Evolutionary conservation across 1,284 basidiomycete species (phyloP).

Genomic region (Neolentinus lepideus): DNA sequence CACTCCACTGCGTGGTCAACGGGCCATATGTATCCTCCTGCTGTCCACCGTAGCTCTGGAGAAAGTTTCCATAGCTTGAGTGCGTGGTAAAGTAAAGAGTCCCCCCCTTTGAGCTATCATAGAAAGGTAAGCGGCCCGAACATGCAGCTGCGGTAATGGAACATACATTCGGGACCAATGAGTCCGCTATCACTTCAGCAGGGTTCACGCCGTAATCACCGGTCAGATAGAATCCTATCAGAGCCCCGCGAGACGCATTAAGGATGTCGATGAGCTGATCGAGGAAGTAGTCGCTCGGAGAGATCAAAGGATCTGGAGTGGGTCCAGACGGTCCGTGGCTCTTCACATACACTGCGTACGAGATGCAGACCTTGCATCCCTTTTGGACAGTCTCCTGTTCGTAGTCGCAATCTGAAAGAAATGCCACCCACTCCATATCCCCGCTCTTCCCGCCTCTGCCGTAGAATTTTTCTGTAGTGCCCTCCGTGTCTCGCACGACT

Average conservation of each 20-base stretch:
- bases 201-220: slow-evolving; percentile 72
- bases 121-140: slow-evolving; percentile 1
- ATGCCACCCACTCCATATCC: slow-evolving; percentile 71
- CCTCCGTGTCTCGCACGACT: slow-evolving; percentile 47
- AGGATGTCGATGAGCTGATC: slow-evolving; percentile 63
- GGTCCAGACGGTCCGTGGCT: slow-evolving; percentile 53
- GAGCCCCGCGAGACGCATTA: slow-evolving; percentile 60
- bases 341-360: slow-evolving; percentile 64
- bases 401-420: slow-evolving; percentile 64
- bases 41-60: slow-evolving; percentile 71
- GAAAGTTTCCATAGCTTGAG: slow-evolving; percentile 67
- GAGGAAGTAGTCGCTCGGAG: slow-evolving; percentile 65
- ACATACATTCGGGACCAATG: slow-evolving; percentile 62
- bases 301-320: slow-evolving; percentile 52
- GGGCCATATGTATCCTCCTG: slow-evolving; percentile 76
- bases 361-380: slow-evolving; percentile 61
- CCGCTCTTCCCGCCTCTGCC: slow-evolving; percentile 54
- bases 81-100: slow-evolving; percentile 67
- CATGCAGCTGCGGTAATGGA: slow-evolving; percentile 1
- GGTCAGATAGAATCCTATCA: slow-evolving; percentile 63
- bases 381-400: slow-evolving; percentile 65
- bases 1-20: slow-evolving; percentile 62
- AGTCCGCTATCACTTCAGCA: slow-evolving; percentile 59
- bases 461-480: slow-evolving; percentile 54
- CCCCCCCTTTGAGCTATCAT: slow-evolving; percentile 64